Base-by-base conservation (phyloP, 1,284 basidiomycete genomes). In the Vanrija pseudolonga region DNA sequence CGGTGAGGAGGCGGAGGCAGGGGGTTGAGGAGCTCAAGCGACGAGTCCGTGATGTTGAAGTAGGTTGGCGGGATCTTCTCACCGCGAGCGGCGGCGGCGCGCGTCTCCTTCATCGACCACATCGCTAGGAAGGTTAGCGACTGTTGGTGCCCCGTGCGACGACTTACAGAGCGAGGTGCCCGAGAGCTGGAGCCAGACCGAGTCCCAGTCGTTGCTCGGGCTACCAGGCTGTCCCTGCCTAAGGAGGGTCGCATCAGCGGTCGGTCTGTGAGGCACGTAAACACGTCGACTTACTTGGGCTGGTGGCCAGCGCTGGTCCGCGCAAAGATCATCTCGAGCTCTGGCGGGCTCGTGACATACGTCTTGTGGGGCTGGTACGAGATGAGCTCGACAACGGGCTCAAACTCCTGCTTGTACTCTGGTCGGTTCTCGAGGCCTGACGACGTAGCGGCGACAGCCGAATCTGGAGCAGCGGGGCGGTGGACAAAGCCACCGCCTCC, bases 131-230 rank as follows among this genome's bases (percentile, higher is more conserved):
- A 17, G 12, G 32, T 26, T 8, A n/a, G 26, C 11, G 4, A 18
- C 12, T 11, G 8, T 32, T 9, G 11, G 14, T 12, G 32, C 2
- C 9, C 14, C 46, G 22, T 37, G 46, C 37, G 15, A 23, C n/a
- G 3, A 59, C 66, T 60, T 51, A 71, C 90, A 94, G 52, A 97
- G 81, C 8, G 90, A 93, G 8, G 92, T 96, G 6, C 93, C 93
- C 42, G 89, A 88, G 24, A 97, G 80, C 77, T 97, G 93, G 2
- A 89, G 88, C 91, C 91, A 95, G 9, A 95, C 86, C n/a, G 90
- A 83, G 8, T 82, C 80, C 90, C 91, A 94, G n/a, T 88, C 87
- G 26, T 90, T 92, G 83, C 70, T 85, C 85, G 62, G 81, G 57
- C 85, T 83, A 9, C 90, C 89, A 65, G 90, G 88, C 4, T 88